phyloP scores from a whole-genome alignment of 805 yeast species.

The Saturnispora saitoi region DNA sequence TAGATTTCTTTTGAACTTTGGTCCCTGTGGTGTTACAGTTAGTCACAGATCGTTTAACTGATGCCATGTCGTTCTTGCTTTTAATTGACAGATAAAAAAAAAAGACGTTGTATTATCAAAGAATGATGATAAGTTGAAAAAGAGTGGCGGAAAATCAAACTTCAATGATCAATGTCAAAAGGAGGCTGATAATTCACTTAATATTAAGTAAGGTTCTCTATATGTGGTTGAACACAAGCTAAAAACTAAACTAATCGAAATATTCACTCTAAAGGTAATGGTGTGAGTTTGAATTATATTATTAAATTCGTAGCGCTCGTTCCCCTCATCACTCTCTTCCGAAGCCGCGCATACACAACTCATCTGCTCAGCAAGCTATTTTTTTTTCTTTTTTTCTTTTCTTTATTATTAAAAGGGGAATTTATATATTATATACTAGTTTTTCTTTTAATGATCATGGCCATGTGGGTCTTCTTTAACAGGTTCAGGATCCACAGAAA shows the following conservation, averaged over 20 bases:
- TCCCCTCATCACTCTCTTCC: conserved; percentile 1
- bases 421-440: neutral
- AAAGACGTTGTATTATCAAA: neutral
- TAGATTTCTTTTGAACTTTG: conserved; percentile 32
- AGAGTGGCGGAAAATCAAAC: neutral
- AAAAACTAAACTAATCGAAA: neutral
- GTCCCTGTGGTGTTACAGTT: neutral
- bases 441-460: conserved; percentile 31
- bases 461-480: conserved; percentile 88
- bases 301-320: conserved; percentile 12
- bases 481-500: conserved; percentile 92
- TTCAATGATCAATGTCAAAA: neutral
- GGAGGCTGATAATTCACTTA: neutral
- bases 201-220: neutral
- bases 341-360: neutral
- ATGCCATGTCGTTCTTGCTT: neutral
- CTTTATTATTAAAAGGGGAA: neutral
- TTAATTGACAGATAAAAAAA: neutral
- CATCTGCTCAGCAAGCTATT: neutral
- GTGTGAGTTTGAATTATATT: neutral
- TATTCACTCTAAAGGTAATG: neutral
- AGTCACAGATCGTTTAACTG: neutral
- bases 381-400: neutral
- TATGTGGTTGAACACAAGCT: conserved; percentile 6
- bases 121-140: neutral